Conservation (phyloP, 352 stramenopile genomes). For the Globisporangium nodosum region DNA sequence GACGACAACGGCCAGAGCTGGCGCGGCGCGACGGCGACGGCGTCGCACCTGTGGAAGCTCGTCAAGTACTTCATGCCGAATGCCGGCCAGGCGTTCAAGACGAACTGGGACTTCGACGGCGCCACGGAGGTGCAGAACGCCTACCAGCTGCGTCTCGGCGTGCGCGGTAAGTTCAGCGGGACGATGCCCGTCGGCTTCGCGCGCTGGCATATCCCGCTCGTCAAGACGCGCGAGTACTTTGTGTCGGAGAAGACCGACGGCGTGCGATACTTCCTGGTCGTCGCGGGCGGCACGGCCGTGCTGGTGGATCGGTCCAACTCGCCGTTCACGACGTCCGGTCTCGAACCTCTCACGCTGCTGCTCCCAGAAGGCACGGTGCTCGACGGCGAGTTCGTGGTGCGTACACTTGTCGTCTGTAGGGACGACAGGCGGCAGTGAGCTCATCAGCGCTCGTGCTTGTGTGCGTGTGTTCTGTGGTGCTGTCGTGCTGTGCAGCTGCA, state of each 20-base stretch:
- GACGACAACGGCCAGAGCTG: conserved; percentile 70
- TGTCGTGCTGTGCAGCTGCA: conserved; percentile 43
- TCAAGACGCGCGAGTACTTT: conserved; percentile 82
- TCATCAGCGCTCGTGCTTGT: neutral
- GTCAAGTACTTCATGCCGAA: conserved; percentile 84
- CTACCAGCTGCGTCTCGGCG: conserved; percentile 63
- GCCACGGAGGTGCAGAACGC: conserved; percentile 76
- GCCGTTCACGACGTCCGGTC: conserved; percentile 67
- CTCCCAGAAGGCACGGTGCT: conserved; percentile 85
- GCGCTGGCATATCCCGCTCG: conserved; percentile 83
- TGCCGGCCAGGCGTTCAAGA: conserved; percentile 74
- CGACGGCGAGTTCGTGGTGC: conserved; percentile 85
- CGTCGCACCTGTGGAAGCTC: conserved; percentile 70
- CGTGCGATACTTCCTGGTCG: conserved; percentile 88
- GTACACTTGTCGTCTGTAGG: conserved; percentile 13
- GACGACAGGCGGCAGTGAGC: neutral
- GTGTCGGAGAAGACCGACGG: conserved; percentile 91
- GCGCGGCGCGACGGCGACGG: conserved; percentile 62
- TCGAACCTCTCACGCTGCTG: conserved; percentile 74
- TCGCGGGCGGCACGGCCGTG: conserved; percentile 56
- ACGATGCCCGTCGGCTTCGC: conserved; percentile 91
- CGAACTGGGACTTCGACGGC: conserved; percentile 63
- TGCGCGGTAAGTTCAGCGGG: conserved; percentile 81
- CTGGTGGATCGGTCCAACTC: conserved; percentile 78
- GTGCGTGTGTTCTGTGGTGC: conserved; percentile 6